Evolutionary conservation across 768 basidiomycete species (phyloP), one percentile per base, ranked within the genome.

Genomic region (Trametes maxima): DNA sequence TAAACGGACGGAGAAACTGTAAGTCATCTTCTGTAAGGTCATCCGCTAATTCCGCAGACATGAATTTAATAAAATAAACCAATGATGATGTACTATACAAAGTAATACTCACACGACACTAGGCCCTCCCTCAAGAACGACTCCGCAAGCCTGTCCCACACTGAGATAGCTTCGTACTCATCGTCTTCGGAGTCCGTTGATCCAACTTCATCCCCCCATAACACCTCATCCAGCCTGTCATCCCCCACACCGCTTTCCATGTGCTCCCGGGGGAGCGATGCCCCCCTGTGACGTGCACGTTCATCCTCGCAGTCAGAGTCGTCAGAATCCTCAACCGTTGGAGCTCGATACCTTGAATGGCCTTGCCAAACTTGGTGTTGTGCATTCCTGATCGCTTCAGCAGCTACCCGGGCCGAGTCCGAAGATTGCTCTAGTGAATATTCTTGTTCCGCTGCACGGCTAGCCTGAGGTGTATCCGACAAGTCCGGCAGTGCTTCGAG

Each of bases 121-220:
- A 35, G 17, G 24, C 28, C 55, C 21, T 19, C 25, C 19, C 46
- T 6, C 17, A 49, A 5, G 22, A 61, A 49, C 17, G n/a, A 25
- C 54, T 61, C 60, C 19, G 47, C 21, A 0, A 61, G 60, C 53
- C 45, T 16, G 24, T 61, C 60, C 60, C 60, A 61, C 0, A 51
- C 60, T 0, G 60, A 61, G 13, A 61, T 61, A 2, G 53, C 60
- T 7, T n/a, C 46, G 24, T 54, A 61, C 37, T 61, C 46, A n/a
- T 61, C 53, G 10, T 49, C 33, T 11, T 17, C 10, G 10, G 22
- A 3, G 6, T 36, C 17, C 43, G 11, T 4, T 5, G 1, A 14
- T 1, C 16, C 21, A 39, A 35, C 54, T 21, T 35, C 17, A 36
- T 12, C 25, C 11, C 35, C 21, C 17, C 21, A 1, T 1, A 25